Base-by-base conservation (phyloP, 352 stramenopile genomes). In the Blastocystis sp. region DNA sequence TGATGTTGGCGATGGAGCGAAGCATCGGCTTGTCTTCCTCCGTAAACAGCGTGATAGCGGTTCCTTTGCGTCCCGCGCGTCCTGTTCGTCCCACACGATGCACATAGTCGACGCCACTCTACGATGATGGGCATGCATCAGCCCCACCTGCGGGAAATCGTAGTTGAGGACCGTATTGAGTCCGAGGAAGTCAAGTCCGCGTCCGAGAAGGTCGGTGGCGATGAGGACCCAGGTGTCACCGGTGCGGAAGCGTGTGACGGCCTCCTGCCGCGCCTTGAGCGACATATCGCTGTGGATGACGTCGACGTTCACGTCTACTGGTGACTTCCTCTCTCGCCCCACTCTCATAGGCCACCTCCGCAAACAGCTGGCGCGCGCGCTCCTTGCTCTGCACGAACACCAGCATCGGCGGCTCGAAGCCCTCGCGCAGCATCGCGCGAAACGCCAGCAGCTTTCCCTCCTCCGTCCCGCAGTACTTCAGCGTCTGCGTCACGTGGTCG, bases 111-210 rank as follows among this genome's bases (percentile, higher is more conserved):
- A 96, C 95, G 59, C 92, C 92, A 88, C 94, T 94, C 84, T 94
- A 57, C 38, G 24, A 87, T 87, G 36, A 61, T 11, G 87, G 44
- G 24, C 49, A 48, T 49, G 48, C 59, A 24, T 21, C 24, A 36
- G 24, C 24, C 51, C 16, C 51, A 81, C 69, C 46, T 59, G 92
- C 8, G 96, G 96, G 86, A 99, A 96, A 89, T 99, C 96, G 87
- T 98, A 99, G 89, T 99, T 99, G 88, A 99, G 97, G 7, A 99
- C 96, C 91, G 97, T 97, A 86, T 98, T 98, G 4, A 99, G 94
- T 21, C 93, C 96, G 89, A 97, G 97, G 87, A 99, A 98, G 90
- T 99, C 96, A 87, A 99, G 96, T 87, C 97, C 97, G 87, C 97
- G 91, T 32, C 92, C 95, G 88, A 99, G 96, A 7, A 99, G 89